Conservation (phyloP, 495 filamentous ascomycete genomes). For the Haplographium delicatum region DNA sequence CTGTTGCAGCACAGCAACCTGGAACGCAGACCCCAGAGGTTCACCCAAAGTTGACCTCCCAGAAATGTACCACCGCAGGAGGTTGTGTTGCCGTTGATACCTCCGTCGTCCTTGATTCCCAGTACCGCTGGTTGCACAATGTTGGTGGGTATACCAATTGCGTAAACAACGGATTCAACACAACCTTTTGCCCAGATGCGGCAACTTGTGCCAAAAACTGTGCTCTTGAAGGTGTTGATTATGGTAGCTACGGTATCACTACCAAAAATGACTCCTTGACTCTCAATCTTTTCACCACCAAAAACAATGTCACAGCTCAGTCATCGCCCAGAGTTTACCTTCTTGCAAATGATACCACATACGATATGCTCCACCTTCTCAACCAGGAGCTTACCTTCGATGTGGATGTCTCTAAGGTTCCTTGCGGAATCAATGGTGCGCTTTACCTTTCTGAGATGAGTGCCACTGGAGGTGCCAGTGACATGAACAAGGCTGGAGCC, state of each 20-base stretch:
- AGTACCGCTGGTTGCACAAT: slow-evolving; percentile 56
- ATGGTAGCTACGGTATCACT: slow-evolving; percentile 50
- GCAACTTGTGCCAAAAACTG: slow-evolving; percentile 51
- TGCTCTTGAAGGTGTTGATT: slow-evolving; percentile 55
- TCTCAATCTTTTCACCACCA: slow-evolving; percentile 47
- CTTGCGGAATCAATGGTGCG: slow-evolving; percentile 69
- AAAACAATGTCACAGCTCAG: slow-evolving; percentile 49
- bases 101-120: slow-evolving; percentile 58
- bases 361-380: slow-evolving; percentile 54
- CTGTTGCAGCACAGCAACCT: slow-evolving; percentile 21
- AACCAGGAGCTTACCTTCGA: slow-evolving; percentile 65
- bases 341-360: slow-evolving; percentile 50
- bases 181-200: slow-evolving; percentile 47
- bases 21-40: slow-evolving; percentile 32
- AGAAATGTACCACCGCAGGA: slow-evolving; percentile 36
- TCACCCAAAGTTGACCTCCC: slow-evolving; percentile 43
- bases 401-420: slow-evolving; percentile 58
- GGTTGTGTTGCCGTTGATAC: slow-evolving; percentile 41
- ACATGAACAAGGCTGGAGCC: slow-evolving; percentile 61
- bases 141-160: slow-evolving; percentile 51
- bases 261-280: slow-evolving; percentile 46
- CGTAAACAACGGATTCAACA: slow-evolving; percentile 55
- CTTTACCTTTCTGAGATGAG: slow-evolving; percentile 66
- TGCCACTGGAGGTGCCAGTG: slow-evolving; percentile 49
- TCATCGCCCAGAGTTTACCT: slow-evolving; percentile 57